phyloP scores from a whole-genome alignment of 768 basidiomycete genomes.

The Rhodotorula babjevae region DNA sequence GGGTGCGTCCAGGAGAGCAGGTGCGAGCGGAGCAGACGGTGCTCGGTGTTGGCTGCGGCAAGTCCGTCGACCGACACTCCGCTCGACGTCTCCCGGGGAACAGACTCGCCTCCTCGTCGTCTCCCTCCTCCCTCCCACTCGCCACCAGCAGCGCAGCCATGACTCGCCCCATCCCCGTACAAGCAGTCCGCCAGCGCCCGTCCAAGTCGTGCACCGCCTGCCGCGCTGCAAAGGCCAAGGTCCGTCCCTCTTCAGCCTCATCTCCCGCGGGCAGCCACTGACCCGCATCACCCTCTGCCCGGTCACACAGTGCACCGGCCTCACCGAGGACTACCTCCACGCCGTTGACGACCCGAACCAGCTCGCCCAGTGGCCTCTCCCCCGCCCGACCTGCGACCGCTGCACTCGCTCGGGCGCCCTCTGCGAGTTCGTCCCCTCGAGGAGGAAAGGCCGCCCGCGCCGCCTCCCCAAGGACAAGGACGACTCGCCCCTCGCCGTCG shows the following conservation, averaged over 20 bases:
- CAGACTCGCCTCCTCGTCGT: neutral
- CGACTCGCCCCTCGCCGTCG: no score
- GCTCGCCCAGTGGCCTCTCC: neutral
- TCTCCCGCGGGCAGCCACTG: neutral
- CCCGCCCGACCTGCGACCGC: neutral
- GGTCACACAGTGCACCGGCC: constrained; percentile 4
- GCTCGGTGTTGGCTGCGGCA: no score
- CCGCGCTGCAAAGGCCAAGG: constrained; percentile 12
- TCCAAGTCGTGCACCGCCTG: constrained; percentile 20
- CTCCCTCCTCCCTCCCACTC: neutral
- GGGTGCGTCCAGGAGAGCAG: no score
- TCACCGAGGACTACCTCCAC: constrained; percentile 15
- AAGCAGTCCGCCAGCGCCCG: constrained; percentile 13
- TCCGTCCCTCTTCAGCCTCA: neutral
- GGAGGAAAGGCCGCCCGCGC: neutral
- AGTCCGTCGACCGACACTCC: no score
- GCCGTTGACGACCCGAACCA: neutral
- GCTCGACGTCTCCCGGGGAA: no score
- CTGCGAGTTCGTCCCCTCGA: constrained; percentile 1
- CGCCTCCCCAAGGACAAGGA: neutral
- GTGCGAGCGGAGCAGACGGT: no score
- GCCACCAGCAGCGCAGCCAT: neutral
- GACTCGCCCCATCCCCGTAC: constrained; percentile 22
- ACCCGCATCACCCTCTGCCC: neutral
- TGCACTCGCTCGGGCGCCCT: neutral